Conservation (phyloP, 202 grass and related monocot genomes). For the Eragrostis tef region DNA sequence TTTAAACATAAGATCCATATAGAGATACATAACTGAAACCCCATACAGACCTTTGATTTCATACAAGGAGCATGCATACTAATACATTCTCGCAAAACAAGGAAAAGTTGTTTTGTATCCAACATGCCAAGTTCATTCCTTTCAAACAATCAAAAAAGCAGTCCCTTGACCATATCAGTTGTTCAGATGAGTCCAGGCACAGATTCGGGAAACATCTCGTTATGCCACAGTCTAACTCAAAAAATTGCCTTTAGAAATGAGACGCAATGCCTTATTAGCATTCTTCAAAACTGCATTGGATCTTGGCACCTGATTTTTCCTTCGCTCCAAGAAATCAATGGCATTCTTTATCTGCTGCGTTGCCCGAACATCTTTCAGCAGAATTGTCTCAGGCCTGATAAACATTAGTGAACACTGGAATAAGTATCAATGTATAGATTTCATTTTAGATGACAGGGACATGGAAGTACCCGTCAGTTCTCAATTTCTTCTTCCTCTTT, state of each 20-base stretch:
- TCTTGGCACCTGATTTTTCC: conserved; percentile 71
- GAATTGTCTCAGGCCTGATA: conserved; percentile 77
- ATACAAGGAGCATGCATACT: background rate
- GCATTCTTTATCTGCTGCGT: conserved; percentile 62
- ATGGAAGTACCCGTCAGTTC: conserved; percentile 62
- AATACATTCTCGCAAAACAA: background rate
- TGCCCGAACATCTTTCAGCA: conserved; percentile 69
- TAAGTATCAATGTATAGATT: conserved; percentile 20
- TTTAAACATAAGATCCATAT: background rate
- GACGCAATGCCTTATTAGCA: conserved; percentile 62
- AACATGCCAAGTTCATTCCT: background rate
- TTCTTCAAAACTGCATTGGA: conserved; percentile 85
- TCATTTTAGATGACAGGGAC: conserved; percentile 10
- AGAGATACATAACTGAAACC: background rate
- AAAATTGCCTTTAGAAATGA: conserved; percentile 70
- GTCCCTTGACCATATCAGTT: background rate
- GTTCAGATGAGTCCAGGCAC: background rate
- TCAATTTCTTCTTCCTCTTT: conserved; percentile 60
- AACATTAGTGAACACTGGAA: conserved; percentile 20
- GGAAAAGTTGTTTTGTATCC: background rate
- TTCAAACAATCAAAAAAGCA: conserved; percentile 3
- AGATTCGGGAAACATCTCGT: background rate
- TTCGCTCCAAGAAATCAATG: conserved; percentile 67
- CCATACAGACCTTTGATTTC: conserved; percentile 3
- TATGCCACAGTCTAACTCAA: conserved; percentile 40